Base-by-base conservation (phyloP, 129 eudicot species). In the Chrysanthemum lavandulifolium region DNA sequence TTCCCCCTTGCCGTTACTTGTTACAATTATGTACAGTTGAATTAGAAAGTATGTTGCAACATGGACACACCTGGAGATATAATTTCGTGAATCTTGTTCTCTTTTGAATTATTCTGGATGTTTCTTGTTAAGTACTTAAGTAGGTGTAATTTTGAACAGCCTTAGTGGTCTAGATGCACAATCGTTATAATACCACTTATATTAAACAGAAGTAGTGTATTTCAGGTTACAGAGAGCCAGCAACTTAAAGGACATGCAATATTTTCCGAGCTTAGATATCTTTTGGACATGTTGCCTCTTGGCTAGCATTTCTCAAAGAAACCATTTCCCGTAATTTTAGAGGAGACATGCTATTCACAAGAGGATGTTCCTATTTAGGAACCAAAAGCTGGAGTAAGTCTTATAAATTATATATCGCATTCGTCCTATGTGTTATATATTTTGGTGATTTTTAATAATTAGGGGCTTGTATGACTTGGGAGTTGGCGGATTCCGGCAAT, bases 381-480 rank as follows among this genome's bases (percentile, higher is more conserved):
- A 82, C 95, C 99, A 2, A 95, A 95, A 83, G 99, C 99, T 58
- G 99, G 99, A 78, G 99, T 95, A 80, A 84, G 91, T 81, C 56
- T 68, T 6, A 5, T 40, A 8, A 40, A 40, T 8, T 6, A 40
- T 40, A 6, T 40, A 40, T 40, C 10, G 0, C 47, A 40, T 4
- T 52, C 27, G 12, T 27, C 5, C 9, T 10, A 57, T 18, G 29
- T 53, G 58, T 53, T 5, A 27, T 61, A 36, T 61, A 14, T 61
- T 4, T 12, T 27, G 18, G 18, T 60, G 4, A 15, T 61, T 58
- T 67, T 3, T 45, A 48, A 67, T 68, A 61, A 33, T 85, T 69
- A 95, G 99, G 94, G 78, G 99, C 99, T 68, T 90, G 99, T 71
- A 88, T 95, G 99, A 86, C 97, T 50, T 90, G 99, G 97, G 97